phyloP scores from a whole-genome alignment of 2,329 filamentous ascomycete species.

The Fusarium sp. region DNA sequence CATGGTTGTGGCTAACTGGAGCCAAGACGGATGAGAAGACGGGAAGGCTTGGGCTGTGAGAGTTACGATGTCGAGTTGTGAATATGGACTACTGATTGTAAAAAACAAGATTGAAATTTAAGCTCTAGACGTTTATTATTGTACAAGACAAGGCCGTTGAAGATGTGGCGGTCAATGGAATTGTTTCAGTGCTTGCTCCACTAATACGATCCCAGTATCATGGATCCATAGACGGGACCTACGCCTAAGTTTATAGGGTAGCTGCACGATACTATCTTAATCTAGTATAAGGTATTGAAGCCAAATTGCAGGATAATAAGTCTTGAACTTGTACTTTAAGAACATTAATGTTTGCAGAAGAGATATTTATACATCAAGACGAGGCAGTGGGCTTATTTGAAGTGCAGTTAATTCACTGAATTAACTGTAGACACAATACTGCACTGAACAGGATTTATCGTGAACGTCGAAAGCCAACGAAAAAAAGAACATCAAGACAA shows the following conservation, averaged over 20 bases:
- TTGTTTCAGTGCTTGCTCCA: not conserved
- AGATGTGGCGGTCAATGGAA: not conserved
- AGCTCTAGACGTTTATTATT: not conserved
- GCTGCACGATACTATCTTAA: not conserved
- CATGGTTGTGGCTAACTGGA: not conserved
- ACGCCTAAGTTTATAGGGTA: not conserved
- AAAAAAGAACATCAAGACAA: not conserved
- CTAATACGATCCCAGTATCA: not conserved
- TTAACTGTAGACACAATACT: not conserved
- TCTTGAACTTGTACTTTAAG: not conserved
- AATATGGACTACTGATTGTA: not conserved
- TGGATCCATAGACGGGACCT: not conserved
- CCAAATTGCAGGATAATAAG: not conserved
- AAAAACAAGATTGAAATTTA: not conserved
- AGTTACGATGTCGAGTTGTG: not conserved
- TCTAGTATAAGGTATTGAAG: not conserved
- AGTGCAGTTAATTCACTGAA: not conserved
- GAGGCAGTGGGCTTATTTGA: not conserved
- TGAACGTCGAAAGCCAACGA: too few relatives aligned
- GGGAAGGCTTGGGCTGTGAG: not conserved
- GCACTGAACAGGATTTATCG: not conserved
- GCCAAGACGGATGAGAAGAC: slow-evolving; percentile 5
- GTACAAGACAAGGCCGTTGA: not conserved
- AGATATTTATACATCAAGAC: not conserved
- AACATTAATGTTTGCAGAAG: not conserved